A percentile compares a stretch with the other conserved stretches of the same genome.
These are phyloP conservation scores for Flaveria trinervia DNA, from an alignment of 129 eudicot species.

Conservation along the genomic window DNA sequence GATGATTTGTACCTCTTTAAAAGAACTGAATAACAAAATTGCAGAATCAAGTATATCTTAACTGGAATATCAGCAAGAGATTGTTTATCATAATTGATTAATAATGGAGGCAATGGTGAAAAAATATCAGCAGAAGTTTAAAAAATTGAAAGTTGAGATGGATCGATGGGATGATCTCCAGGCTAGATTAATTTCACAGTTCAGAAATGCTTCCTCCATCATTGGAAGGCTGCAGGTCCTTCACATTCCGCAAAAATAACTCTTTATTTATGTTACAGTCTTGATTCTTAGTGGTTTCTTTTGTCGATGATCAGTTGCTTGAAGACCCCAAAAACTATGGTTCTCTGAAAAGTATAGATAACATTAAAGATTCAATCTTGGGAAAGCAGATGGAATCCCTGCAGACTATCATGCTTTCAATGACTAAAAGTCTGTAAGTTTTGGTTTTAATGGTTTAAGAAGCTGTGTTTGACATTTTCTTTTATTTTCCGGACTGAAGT, in stretches of 20 bases:
- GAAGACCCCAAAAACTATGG: conserved; percentile 59
- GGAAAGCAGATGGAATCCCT: conserved; percentile 78
- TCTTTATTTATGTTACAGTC: background rate
- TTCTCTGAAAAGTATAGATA: conserved; percentile 53
- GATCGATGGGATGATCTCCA: conserved; percentile 69
- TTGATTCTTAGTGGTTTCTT: background rate
- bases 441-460: background rate
- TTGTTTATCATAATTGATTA: background rate
- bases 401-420: conserved; percentile 52
- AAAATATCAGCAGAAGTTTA: conserved; percentile 66
- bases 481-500: background rate
- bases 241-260: background rate
- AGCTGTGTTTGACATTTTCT: conserved; percentile 1
- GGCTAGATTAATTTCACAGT: conserved; percentile 59
- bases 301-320: conserved; percentile 45
- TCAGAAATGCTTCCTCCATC: conserved; percentile 71
- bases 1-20: background rate
- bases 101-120: conserved; percentile 67
- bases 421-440: conserved; percentile 66
- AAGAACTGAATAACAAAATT: conserved; percentile 1
- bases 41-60: conserved; percentile 21
- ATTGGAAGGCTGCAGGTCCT: conserved; percentile 71
- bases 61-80: conserved; percentile 15
- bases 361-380: conserved; percentile 53
- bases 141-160: conserved; percentile 54